phyloP scores from a whole-genome alignment of 768 basidiomycete genomes.

The Mycena pura region DNA sequence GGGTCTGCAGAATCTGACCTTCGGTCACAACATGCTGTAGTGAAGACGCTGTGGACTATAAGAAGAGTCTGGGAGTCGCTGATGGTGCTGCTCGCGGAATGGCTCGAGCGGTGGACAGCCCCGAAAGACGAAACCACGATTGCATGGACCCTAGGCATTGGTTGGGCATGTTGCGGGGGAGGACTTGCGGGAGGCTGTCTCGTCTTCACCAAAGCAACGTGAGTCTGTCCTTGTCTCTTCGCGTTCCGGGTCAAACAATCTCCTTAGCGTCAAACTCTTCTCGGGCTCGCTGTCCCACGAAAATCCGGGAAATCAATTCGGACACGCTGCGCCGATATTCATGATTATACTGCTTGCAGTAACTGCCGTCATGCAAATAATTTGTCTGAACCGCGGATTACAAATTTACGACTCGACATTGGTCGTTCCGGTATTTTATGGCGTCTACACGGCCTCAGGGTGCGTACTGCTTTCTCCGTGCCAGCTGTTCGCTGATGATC shows the following conservation, averaged over 20 bases:
- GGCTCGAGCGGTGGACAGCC: slow-evolving; percentile 77
- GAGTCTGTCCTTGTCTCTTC: slow-evolving; percentile 33
- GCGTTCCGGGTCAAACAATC: background rate
- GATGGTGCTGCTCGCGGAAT: slow-evolving; percentile 63
- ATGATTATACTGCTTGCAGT: slow-evolving; percentile 68
- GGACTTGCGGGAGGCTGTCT: slow-evolving; percentile 88
- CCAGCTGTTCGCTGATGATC: background rate
- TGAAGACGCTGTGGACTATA: slow-evolving; percentile 36
- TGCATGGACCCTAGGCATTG: slow-evolving; percentile 91
- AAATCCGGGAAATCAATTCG: slow-evolving; percentile 88
- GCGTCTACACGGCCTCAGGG: slow-evolving; percentile 87
- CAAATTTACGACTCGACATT: slow-evolving; percentile 89
- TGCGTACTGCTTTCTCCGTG: slow-evolving; percentile 39
- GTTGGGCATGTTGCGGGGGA: slow-evolving; percentile 93
- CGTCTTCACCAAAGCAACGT: slow-evolving; percentile 81
- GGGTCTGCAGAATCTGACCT: slow-evolving; percentile 8
- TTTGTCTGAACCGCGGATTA: slow-evolving; percentile 90
- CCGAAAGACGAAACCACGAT: slow-evolving; percentile 85
- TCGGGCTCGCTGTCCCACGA: slow-evolving; percentile 79
- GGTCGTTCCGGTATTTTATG: slow-evolving; percentile 95
- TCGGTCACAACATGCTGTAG: slow-evolving; percentile 7
- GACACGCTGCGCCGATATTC: slow-evolving; percentile 81
- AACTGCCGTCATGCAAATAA: slow-evolving; percentile 89
- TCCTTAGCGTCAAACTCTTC: slow-evolving; percentile 75
- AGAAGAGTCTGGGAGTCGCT: slow-evolving; percentile 49